These are phyloP conservation scores for Ceratobasidium theobromae DNA, from an alignment of 1,284 basidiomycete genomes.

Conservation along the genomic window DNA sequence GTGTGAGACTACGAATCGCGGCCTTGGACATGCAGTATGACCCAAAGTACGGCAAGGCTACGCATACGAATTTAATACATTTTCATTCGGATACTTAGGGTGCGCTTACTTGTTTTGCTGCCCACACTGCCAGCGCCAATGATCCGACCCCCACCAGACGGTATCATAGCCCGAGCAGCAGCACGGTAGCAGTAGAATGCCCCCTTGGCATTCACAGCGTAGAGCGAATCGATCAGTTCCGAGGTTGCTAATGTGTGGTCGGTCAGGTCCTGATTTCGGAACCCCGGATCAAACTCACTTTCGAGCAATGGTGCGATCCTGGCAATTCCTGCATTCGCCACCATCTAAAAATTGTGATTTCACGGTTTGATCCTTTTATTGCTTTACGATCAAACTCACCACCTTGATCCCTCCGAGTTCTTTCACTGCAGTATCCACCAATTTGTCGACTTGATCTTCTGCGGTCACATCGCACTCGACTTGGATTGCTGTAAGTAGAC, in stretches of 20 bases:
- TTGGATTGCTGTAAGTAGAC: not conserved
- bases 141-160: conserved; percentile 4
- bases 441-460: conserved; percentile 6
- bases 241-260: conserved; percentile 22
- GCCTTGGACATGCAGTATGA: conserved; percentile 4
- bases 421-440: conserved; percentile 8
- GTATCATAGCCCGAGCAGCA: conserved; percentile 17
- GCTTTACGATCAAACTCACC: not conserved
- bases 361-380: not conserved
- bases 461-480: conserved; percentile 5
- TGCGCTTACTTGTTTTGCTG: not conserved
- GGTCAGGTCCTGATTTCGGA: too few species aligned
- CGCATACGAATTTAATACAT: not conserved
- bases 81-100: not conserved
- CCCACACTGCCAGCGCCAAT: conserved; percentile 10
- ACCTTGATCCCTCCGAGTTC: conserved; percentile 1
- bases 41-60: not conserved
- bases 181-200: conserved; percentile 3
- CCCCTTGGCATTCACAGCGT: conserved; percentile 18
- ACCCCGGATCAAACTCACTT: not conserved
- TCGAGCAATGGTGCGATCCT: not conserved
- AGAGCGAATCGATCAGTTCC: conserved; percentile 35
- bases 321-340: conserved; percentile 8
- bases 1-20: conserved; percentile 3
- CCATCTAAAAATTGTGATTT: not conserved